Conservation (phyloP, 2,329 filamentous ascomycete genomes). For the Pseudopithomyces chartarum region DNA sequence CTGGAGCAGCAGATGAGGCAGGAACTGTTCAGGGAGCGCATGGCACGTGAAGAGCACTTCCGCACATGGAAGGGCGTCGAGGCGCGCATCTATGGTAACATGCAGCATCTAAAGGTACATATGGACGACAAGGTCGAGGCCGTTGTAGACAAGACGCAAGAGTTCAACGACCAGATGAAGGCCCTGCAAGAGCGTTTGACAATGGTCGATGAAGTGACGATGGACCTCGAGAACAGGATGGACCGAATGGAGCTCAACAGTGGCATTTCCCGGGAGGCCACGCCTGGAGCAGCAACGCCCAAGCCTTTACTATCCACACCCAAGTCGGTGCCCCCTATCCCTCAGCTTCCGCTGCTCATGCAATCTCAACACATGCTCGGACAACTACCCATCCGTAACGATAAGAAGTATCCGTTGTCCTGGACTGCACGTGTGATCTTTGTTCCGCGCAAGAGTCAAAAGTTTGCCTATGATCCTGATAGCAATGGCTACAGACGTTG, state of each 20-base stretch:
- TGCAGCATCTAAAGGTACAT: conserved; percentile 43
- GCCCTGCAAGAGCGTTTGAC: conserved; percentile 41
- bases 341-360: conserved; percentile 35
- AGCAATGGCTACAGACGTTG: conserved; percentile 46
- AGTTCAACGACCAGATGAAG: conserved; percentile 45
- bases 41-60: conserved; percentile 41
- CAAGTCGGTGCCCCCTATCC: conserved; percentile 27
- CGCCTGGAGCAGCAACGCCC: conserved; percentile 36
- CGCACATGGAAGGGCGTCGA: conserved; percentile 40
- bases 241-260: conserved; percentile 38
- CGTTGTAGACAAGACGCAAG: conserved; percentile 47
- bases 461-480: conserved; percentile 45
- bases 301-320: conserved; percentile 27
- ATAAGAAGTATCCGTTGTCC: conserved; percentile 43
- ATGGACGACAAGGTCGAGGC: conserved; percentile 49
- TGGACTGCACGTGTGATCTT: conserved; percentile 47
- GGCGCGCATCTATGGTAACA: conserved; percentile 45
- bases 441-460: conserved; percentile 43
- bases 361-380: conserved; percentile 34
- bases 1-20: conserved; percentile 45
- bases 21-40: conserved; percentile 41
- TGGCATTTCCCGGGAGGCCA: conserved; percentile 33
- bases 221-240: conserved; percentile 46
- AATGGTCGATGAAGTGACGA: conserved; percentile 46
- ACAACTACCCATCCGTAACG: conserved; percentile 44